Evolutionary conservation across 2,329 filamentous ascomycete species (phyloP), one percentile per base, ranked within the genome.

Genomic region (Botrytis sinoallii): DNA sequence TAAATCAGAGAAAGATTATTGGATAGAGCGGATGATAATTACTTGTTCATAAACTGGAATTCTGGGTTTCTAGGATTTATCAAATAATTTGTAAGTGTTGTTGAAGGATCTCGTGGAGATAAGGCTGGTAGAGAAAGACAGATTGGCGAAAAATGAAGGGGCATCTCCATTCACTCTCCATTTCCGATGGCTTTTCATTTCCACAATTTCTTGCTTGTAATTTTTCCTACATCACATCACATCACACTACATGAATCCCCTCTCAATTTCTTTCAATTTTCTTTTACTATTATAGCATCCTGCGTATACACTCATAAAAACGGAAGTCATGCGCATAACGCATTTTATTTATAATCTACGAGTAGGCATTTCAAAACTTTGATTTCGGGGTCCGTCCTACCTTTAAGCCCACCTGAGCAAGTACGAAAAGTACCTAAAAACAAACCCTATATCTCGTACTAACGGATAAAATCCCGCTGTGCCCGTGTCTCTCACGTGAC

Each of bases 121-220:
- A 52, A 67, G 65, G 65, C 65, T 55, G 65, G 46, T 12, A 9
- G 14, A 10, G 32, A 10, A 29, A 25, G 32, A n/a, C 16, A 68
- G 38, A 68, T 68, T 69, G 35, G 48, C 66, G 35, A 57, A 57
- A 66, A 57, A 69, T 69, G 66, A 69, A 69, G 66, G 66, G 65
- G 66, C 14, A 29, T 29, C 52, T 55, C 25, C 22, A 60, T 25
- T 32, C 32, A 32, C 32, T 32, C 32, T 67, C 7, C 64, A 55
- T 67, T 20, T 8, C 46, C 65, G 35, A 40, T 29, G 10, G 10
- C n/a, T 42, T 57, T 57, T 69, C 25, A 57, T 66, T 46, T 66
- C 64, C 64, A 66, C n/a, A 40, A 57, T 42, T 68, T 68, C 66
- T 68, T 68, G 65, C 65, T 67, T 67, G 65, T 67, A 38, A 52